Percentiles rank a stretch among this genome's conserved stretches.
phyloP scores from a whole-genome alignment of 257 asterid species.

The Nicotiana knightiana region DNA sequence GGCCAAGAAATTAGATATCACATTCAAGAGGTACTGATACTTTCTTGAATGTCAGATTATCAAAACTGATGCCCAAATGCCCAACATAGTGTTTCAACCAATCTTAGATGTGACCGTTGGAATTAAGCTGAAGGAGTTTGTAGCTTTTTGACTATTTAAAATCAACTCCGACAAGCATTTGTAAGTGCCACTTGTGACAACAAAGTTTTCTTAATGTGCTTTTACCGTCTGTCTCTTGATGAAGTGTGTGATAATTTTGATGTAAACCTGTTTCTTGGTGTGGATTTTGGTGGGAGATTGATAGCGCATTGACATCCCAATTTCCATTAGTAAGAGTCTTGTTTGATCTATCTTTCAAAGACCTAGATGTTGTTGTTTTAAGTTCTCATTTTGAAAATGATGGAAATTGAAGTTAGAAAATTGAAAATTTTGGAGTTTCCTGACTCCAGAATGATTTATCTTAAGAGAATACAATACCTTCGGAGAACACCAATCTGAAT shows the following conservation, averaged over 20 bases:
- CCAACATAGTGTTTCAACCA: not conserved
- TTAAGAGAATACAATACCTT: not conserved
- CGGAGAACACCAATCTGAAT: not conserved
- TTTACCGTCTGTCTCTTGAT: too few relatives aligned
- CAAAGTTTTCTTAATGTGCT: too few relatives aligned
- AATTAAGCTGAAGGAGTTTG: not conserved
- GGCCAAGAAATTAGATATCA: not conserved
- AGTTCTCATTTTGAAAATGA: slow-evolving; percentile 1
- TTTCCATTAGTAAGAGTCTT: not conserved
- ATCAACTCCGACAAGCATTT: not conserved
- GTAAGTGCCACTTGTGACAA: too few relatives aligned
- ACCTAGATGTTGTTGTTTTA: not conserved
- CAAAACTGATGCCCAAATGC: too few relatives aligned
- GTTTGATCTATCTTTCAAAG: not conserved
- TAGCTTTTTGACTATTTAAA: not conserved
- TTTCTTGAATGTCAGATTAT: not conserved
- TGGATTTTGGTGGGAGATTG: not conserved
- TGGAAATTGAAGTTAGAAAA: not conserved
- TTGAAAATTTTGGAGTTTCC: not conserved
- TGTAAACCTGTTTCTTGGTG: not conserved
- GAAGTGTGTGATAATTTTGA: not conserved
- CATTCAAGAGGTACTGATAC: not conserved
- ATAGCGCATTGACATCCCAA: not conserved
- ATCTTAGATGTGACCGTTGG: not conserved
- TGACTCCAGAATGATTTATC: not conserved